Conservation (phyloP, 1,284 basidiomycete species). For the Mycena citricolor region DNA sequence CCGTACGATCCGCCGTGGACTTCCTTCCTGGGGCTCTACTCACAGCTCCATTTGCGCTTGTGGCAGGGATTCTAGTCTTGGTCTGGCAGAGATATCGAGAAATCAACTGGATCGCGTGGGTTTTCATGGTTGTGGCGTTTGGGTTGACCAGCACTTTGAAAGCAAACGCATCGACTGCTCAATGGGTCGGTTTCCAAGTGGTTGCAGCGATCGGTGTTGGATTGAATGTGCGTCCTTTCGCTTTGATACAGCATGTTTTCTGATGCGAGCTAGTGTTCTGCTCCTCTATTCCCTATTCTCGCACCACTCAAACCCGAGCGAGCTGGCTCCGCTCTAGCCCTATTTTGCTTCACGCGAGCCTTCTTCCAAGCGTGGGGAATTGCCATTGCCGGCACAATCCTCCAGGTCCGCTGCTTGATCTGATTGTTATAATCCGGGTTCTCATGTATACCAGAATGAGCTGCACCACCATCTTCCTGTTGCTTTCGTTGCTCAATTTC, state of each 20-base stretch:
- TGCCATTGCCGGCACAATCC: constrained; percentile 34
- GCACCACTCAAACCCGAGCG: constrained; percentile 33
- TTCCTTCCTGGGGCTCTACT: constrained; percentile 35
- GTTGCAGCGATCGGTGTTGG: constrained; percentile 34
- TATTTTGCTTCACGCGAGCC: constrained; percentile 35
- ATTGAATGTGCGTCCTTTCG: constrained; percentile 26
- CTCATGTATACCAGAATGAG: constrained; percentile 30
- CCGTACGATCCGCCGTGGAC: constrained; percentile 42
- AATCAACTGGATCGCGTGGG: constrained; percentile 39
- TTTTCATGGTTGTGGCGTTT: constrained; percentile 31
- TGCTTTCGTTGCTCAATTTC: constrained; percentile 32
- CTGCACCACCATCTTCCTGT: constrained; percentile 32
- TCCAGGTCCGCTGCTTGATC: constrained; percentile 24
- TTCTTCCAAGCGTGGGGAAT: constrained; percentile 38
- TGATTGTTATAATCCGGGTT: neutral
- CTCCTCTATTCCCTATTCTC: constrained; percentile 26
- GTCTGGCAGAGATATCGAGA: constrained; percentile 33
- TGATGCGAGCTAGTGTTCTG: constrained; percentile 16
- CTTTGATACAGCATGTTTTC: constrained; percentile 1
- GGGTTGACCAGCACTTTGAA: constrained; percentile 37
- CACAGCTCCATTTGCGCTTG: constrained; percentile 31
- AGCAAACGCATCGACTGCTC: constrained; percentile 29
- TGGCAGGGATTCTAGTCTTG: constrained; percentile 31
- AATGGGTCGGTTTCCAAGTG: constrained; percentile 32
- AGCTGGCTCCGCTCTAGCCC: constrained; percentile 36